Conservation (phyloP, 352 stramenopile species). For the Pythium brassicae region DNA sequence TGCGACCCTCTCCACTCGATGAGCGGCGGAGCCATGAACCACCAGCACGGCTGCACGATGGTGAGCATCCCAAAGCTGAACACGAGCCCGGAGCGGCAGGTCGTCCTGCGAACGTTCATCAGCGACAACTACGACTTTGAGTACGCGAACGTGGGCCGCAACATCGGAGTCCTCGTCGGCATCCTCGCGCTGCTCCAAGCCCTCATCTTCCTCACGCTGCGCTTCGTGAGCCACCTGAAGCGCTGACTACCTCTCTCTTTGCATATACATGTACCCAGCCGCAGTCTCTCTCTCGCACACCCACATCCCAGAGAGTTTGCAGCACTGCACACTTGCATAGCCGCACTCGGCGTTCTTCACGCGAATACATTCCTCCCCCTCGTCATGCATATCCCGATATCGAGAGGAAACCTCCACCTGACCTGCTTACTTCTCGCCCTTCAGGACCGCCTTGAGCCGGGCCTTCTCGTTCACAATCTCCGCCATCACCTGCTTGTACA, state of each 20-base stretch:
- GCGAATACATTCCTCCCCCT: too few species aligned
- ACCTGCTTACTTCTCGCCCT: slow-evolving; percentile 21
- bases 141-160: slow-evolving; percentile 12
- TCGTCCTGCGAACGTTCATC: slow-evolving; percentile 16
- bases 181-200: slow-evolving; percentile 29
- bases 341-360: too few species aligned
- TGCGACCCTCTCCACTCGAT: too few species aligned
- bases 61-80: neutral
- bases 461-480: slow-evolving; percentile 69
- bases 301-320: too few species aligned
- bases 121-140: slow-evolving; percentile 22
- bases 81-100: neutral
- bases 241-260: too few species aligned
- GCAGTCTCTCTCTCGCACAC: too few species aligned
- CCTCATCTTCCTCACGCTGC: slow-evolving; percentile 38
- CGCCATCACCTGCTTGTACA: slow-evolving; percentile 60
- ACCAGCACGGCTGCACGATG: slow-evolving; percentile 5
- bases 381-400: too few species aligned
- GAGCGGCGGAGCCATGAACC: too few species aligned
- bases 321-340: too few species aligned
- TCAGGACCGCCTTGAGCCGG: slow-evolving; percentile 56
- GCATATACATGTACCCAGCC: too few species aligned
- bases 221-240: slow-evolving; percentile 51
- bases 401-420: too few species aligned
- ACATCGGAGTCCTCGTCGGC: slow-evolving; percentile 22